These are phyloP conservation scores for Nicotiana obtusifolia DNA, from an alignment of 257 asterid species.

Conservation along the genomic window DNA sequence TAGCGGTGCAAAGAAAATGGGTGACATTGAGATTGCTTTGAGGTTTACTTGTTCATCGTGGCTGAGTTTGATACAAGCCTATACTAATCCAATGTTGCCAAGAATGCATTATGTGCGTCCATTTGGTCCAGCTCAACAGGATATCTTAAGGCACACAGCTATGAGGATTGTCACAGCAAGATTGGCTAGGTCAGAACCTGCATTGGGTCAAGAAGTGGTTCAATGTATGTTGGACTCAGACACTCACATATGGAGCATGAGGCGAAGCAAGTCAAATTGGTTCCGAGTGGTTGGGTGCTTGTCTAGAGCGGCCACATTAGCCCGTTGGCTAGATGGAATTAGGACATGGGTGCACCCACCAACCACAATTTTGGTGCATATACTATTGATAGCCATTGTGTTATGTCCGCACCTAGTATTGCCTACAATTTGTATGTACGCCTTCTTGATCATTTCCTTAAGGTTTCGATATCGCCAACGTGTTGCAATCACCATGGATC, in stretches of 20 bases:
- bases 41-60: slow-evolving; percentile 75
- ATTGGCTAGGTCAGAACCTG: slow-evolving; percentile 79
- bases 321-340: slow-evolving; percentile 66
- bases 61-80: slow-evolving; percentile 72
- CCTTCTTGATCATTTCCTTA: slow-evolving; percentile 46
- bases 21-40: slow-evolving; percentile 72
- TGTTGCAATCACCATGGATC: slow-evolving; percentile 52
- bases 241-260: slow-evolving; percentile 87
- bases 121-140: slow-evolving; percentile 79
- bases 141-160: slow-evolving; percentile 64
- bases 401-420: slow-evolving; percentile 67
- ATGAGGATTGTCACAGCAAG: slow-evolving; percentile 67
- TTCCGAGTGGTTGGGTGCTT: slow-evolving; percentile 72
- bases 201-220: slow-evolving; percentile 79
- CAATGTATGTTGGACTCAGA: slow-evolving; percentile 85
- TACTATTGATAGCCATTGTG: slow-evolving; percentile 53
- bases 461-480: slow-evolving; percentile 56
- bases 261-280: slow-evolving; percentile 94
- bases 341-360: slow-evolving; percentile 65
- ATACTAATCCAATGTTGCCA: slow-evolving; percentile 70
- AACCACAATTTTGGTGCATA: slow-evolving; percentile 59
- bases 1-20: slow-evolving; percentile 81
- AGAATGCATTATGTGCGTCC: slow-evolving; percentile 90
- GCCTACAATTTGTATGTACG: slow-evolving; percentile 68
- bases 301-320: slow-evolving; percentile 56